Evolutionary conservation across 2,329 filamentous ascomycete genomes (phyloP), one percentile per base, ranked within the genome.

Genomic region (Colletotrichum shisoi): DNA sequence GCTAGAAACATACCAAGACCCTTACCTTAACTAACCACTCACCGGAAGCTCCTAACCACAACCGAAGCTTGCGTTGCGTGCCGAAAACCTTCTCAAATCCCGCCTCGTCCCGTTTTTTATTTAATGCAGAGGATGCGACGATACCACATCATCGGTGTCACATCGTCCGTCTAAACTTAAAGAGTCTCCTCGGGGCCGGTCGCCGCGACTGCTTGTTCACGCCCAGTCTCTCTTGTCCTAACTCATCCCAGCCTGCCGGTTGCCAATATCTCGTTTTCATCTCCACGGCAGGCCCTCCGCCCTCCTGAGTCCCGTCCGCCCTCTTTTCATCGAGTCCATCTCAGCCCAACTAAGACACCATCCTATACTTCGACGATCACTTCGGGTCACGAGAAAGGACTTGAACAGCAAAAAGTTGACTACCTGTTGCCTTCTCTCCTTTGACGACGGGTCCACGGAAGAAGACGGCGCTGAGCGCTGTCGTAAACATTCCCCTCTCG

Each of bases 1-100:
- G 13, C 51, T 37, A 51, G 58, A 66, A 57, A 66, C 62, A 66
- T 44, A 37, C 51, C 51, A 62, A 57, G 51, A 45, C 51, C 63
- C 37, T 45, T 45, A 57, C 34, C 51, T 62, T 44, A 44, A 56
- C 57, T 56, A 21, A 40, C 62, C 49, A 52, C 53, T 44, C 57
- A 60, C 45, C 45, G 12, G 49, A 39, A 21, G 12, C 21, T 42
- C 34, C n/a, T 17, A 39, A 13, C 15, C 42, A 45, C 19, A 17
- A n/a, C 21, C 31, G 24, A 45, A 21, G 12, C 19, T 24, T 17
- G 34, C 31, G 17, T 49, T 7, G 57, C 45, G 45, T 48, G 15
- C 57, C 9, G 19, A 13, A 44, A 62, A 65, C 42, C 51, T 48
- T 65, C 49, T 65, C 57, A 65, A 65, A 51, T 44, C 4, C 57